A percentile compares a stretch with the other conserved stretches of the same genome.
phyloP scores from a whole-genome alignment of 306 rosid species.

The Phaseolus lunatus region DNA sequence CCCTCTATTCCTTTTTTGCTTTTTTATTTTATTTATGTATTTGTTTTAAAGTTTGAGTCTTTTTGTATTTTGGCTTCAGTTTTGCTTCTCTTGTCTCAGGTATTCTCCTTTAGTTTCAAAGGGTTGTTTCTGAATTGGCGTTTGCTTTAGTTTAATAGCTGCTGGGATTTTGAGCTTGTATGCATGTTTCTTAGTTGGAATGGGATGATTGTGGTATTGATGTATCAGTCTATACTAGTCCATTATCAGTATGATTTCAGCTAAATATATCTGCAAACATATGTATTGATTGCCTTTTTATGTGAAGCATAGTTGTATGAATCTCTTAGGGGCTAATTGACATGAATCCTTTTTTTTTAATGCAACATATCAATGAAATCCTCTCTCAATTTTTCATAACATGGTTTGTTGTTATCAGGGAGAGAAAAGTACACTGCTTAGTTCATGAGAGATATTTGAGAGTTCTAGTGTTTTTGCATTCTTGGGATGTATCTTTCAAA shows the following conservation, averaged over 20 bases:
- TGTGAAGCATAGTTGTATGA: neutral
- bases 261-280: neutral
- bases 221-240: neutral
- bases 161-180: neutral
- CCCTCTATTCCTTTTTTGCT: slow-evolving; percentile 4
- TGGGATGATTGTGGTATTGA: neutral
- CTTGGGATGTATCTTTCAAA: slow-evolving; percentile 63
- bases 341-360: neutral
- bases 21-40: neutral
- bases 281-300: neutral
- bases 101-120: neutral
- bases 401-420: slow-evolving; percentile 49
- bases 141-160: slow-evolving; percentile 19
- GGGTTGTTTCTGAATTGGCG: neutral
- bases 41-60: slow-evolving; percentile 32
- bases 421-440: slow-evolving; percentile 36
- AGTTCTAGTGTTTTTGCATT: slow-evolving; percentile 39
- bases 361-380: neutral
- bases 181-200: slow-evolving; percentile 25
- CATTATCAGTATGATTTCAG: neutral
- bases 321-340: neutral
- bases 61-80: neutral
- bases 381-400: neutral
- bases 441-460: slow-evolving; percentile 41
- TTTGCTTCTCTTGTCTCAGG: slow-evolving; percentile 21